Evolutionary conservation across 352 stramenopile species (phyloP), one percentile per base, ranked within the genome.

Genomic region (Phytopythium aichiense): DNA sequence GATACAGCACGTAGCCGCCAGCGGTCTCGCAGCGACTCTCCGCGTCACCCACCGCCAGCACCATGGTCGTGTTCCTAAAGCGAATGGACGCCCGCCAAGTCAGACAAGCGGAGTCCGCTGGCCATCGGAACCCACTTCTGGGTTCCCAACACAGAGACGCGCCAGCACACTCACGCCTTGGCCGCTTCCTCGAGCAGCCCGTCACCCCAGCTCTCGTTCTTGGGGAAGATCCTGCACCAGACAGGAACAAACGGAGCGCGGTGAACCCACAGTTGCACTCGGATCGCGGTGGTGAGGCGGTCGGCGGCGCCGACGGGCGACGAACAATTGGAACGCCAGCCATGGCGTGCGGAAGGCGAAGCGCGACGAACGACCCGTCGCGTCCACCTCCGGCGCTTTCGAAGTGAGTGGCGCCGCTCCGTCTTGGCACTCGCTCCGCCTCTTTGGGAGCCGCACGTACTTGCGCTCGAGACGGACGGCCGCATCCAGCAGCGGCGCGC

Each of bases 1-100:
- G 66, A 49, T 71, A 80, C 18, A 87, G 71, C 12, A 87, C 53
- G 67, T 87, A 82, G 53, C 74, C 76, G 49, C 56, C 30, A 7
- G 83, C 69, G 43, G 22, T 30, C 25, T 30, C 25, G 25, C 25
- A 4, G 25, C 25, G 25, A 3, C 25, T 22, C 12, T 51, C 28
- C 23, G 61, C 50, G 11, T 37, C 25, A 23, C 56, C 54, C 20
- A 85, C 38, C 12, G 76, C 76, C 37, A 83, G 60, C 20, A 80
- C 25, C 54, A 86, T 40, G 35, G 65, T 71, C 54, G 73, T 81
- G 48, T 81, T 70, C 2, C 72, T 81, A 38, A 38, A 28, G 37
- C 28, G 15, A 33, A 58, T 22, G 25, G 15, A 15, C 31, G 28
- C 15, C 22, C 18, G 38, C 22, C 37, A 22, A 16, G 15, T 22